Conservation (phyloP, 805 yeast genomes). For the Lipomyces kockii region DNA sequence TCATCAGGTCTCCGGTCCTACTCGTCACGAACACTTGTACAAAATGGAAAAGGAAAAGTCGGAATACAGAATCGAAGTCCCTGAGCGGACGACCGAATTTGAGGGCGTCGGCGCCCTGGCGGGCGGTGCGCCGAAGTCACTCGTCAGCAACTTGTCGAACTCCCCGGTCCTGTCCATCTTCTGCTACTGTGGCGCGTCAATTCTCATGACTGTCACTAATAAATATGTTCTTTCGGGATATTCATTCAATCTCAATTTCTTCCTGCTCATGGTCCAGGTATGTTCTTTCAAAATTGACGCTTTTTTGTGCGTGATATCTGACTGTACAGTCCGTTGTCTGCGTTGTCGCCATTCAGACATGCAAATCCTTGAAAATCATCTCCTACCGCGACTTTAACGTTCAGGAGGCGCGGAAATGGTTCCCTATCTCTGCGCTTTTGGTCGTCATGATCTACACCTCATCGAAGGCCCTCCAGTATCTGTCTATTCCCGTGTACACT, state of each 20-base stretch:
- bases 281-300: constrained; percentile 11
- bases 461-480: constrained; percentile 89
- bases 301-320: background rate
- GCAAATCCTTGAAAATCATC: constrained; percentile 76
- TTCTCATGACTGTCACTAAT: constrained; percentile 96
- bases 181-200: constrained; percentile 86
- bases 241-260: constrained; percentile 81
- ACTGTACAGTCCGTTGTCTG: constrained; percentile 65
- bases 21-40: background rate
- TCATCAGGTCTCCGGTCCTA: background rate
- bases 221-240: constrained; percentile 87
- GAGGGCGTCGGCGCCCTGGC: constrained; percentile 19
- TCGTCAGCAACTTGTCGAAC: constrained; percentile 23
- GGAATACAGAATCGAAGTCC: constrained; percentile 30
- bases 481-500: constrained; percentile 94
- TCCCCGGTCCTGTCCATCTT: constrained; percentile 36
- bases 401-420: constrained; percentile 86
- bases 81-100: constrained; percentile 28
- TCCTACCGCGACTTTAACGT: constrained; percentile 82
- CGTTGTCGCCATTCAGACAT: constrained; percentile 67
- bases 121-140: constrained; percentile 13
- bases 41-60: constrained; percentile 35
- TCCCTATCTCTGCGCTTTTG: constrained; percentile 86
- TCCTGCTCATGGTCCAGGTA: constrained; percentile 81
- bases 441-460: constrained; percentile 96